These are phyloP conservation scores for Xylariales sp. DNA, from an alignment of 2,329 filamentous ascomycete species.

Conservation along the genomic window DNA sequence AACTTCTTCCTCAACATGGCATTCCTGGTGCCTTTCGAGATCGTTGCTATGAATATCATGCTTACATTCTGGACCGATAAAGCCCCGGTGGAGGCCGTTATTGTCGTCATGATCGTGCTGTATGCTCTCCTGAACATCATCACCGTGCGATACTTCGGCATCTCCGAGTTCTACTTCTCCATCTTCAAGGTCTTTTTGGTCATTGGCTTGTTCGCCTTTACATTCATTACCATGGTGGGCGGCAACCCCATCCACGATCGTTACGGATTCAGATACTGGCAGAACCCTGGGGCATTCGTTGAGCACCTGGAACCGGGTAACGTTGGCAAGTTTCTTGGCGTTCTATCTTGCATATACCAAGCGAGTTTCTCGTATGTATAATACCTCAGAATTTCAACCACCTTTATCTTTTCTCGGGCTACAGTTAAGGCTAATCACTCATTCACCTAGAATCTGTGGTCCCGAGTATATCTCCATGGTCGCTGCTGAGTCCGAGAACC, in stretches of 20 bases:
- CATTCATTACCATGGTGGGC: conserved; percentile 76
- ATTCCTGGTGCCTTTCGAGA: conserved; percentile 35
- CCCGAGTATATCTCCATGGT: conserved; percentile 56
- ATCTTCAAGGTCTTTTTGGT: conserved; percentile 63
- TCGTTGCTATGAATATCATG: conserved; percentile 33
- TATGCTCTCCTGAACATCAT: conserved; percentile 32
- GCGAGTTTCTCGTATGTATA: conserved; percentile 55
- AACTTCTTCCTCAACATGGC: conserved; percentile 40
- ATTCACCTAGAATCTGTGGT: no score
- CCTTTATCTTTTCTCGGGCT: no score
- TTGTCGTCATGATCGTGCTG: conserved; percentile 22
- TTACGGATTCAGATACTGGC: conserved; percentile 69
- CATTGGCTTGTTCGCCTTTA: conserved; percentile 65
- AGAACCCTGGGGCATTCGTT: conserved; percentile 55
- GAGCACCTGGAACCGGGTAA: conserved; percentile 54
- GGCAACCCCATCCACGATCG: conserved; percentile 67
- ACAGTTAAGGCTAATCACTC: no score
- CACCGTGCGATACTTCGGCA: conserved; percentile 31
- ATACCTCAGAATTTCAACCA: no score
- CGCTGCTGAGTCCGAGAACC: conserved; percentile 50
- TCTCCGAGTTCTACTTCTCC: conserved; percentile 67
- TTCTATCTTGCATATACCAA: conserved; percentile 53
- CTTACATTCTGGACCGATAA: conserved; percentile 42
- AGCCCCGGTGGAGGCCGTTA: conserved; percentile 46
- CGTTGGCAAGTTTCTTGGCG: conserved; percentile 62